Conservation (phyloP, 1,284 basidiomycete genomes). For the Farysia itapuensis region DNA sequence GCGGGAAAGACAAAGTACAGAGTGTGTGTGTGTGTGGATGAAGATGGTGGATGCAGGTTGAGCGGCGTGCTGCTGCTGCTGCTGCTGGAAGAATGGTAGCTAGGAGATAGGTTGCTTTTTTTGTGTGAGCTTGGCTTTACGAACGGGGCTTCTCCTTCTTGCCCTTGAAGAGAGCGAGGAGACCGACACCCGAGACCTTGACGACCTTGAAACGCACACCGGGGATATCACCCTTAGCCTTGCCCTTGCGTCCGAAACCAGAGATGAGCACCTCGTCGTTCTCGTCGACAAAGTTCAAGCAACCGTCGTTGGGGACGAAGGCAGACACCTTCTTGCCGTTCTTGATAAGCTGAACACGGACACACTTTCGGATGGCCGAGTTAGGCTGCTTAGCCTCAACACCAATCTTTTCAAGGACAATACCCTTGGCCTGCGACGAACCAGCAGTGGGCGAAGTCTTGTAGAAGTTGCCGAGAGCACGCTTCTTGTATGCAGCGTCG, state of each 20-base stretch:
- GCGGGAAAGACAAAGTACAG: too few relatives aligned
- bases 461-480: slow-evolving; percentile 98
- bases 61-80: too few relatives aligned
- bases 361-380: slow-evolving; percentile 99
- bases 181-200: slow-evolving; percentile 98
- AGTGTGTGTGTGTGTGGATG: too few relatives aligned
- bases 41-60: too few relatives aligned
- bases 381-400: slow-evolving; percentile 93
- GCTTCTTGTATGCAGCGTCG: slow-evolving; percentile 99
- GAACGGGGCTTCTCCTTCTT: slow-evolving; percentile 58
- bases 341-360: slow-evolving; percentile 99
- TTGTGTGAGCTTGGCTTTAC: slow-evolving; percentile 22
- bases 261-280: slow-evolving; percentile 99
- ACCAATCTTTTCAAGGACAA: slow-evolving; percentile 97
- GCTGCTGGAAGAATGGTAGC: too few relatives aligned
- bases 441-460: slow-evolving; percentile 99
- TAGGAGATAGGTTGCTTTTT: too few relatives aligned
- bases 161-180: slow-evolving; percentile 62
- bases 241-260: slow-evolving; percentile 99
- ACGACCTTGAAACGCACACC: slow-evolving; percentile 98
- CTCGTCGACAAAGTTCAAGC: slow-evolving; percentile 86
- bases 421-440: slow-evolving; percentile 99
- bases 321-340: slow-evolving; percentile 87
- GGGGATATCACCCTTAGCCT: slow-evolving; percentile 91
- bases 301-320: slow-evolving; percentile 80